These are phyloP conservation scores for Triticum turgidum DNA, from an alignment of 176 grass and related monocot species.

Conservation along the genomic window DNA sequence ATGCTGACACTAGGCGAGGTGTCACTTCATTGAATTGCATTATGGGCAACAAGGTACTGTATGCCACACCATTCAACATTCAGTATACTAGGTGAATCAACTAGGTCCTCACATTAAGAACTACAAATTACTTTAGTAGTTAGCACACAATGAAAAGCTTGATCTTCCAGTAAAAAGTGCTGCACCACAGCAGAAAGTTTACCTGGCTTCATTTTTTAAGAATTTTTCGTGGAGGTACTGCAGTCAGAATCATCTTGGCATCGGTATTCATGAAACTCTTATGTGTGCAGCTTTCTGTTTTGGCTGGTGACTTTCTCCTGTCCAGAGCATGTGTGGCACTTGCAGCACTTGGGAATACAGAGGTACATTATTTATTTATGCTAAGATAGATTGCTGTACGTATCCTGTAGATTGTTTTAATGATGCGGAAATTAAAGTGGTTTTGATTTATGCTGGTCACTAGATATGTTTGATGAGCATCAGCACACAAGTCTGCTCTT, in stretches of 20 bases:
- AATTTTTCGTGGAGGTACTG: neutral
- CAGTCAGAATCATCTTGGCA: slow-evolving; percentile 14
- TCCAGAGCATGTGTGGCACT: slow-evolving; percentile 95
- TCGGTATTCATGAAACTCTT: slow-evolving; percentile 1
- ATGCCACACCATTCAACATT: neutral
- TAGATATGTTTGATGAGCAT: neutral
- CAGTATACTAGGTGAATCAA: neutral
- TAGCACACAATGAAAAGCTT: neutral
- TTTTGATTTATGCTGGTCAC: neutral
- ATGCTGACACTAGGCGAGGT: slow-evolving; percentile 96
- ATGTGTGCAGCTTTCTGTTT: slow-evolving; percentile 79
- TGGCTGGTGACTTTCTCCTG: slow-evolving; percentile 94
- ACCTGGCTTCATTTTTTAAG: neutral
- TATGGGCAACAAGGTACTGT: slow-evolving; percentile 94
- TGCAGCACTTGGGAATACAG: slow-evolving; percentile 89
- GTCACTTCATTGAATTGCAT: slow-evolving; percentile 86
- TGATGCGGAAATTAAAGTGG: neutral
- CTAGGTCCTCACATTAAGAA: neutral
- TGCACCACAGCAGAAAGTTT: neutral
- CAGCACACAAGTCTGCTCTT: neutral
- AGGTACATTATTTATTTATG: slow-evolving; percentile 49
- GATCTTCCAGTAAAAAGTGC: neutral
- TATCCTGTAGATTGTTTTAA: slow-evolving; percentile 2
- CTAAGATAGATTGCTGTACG: neutral
- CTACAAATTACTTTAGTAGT: neutral